Conservation (phyloP, 352 stramenopile genomes). For the Aphanomyces stellatus region DNA sequence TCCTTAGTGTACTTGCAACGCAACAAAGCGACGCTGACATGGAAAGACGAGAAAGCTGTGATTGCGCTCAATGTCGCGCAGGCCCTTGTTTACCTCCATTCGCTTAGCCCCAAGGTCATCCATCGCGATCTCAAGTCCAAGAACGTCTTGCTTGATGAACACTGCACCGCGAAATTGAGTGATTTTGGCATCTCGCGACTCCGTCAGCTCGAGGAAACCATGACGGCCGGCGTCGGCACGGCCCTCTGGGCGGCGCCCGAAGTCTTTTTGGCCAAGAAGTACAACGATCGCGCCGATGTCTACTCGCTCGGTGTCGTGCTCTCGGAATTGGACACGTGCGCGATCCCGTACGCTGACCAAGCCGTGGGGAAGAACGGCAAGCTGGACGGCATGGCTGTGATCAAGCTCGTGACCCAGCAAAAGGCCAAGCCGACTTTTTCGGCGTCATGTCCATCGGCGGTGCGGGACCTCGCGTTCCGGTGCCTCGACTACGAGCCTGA, state of each 20-base stretch:
- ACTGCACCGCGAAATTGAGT: slow-evolving; percentile 16
- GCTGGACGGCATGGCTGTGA: slow-evolving; percentile 81
- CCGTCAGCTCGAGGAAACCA: slow-evolving; percentile 13
- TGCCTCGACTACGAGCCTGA: not conserved
- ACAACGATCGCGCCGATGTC: slow-evolving; percentile 12
- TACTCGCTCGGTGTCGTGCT: slow-evolving; percentile 19
- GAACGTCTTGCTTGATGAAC: slow-evolving; percentile 46
- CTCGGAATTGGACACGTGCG: slow-evolving; percentile 12
- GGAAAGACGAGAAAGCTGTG: slow-evolving; percentile 79
- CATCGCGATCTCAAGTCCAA: slow-evolving; percentile 85
- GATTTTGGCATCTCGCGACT: slow-evolving; percentile 19
- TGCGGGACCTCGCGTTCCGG: slow-evolving; percentile 50
- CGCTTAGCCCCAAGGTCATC: slow-evolving; percentile 55
- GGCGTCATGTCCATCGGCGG: slow-evolving; percentile 35
- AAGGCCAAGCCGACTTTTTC: slow-evolving; percentile 57
- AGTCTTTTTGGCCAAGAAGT: slow-evolving; percentile 5
- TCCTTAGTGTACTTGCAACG: slow-evolving; percentile 76
- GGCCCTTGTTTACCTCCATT: slow-evolving; percentile 80
- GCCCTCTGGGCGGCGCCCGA: not conserved
- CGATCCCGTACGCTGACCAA: slow-evolving; percentile 12
- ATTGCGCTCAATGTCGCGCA: slow-evolving; percentile 61
- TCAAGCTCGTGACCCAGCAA: slow-evolving; percentile 70
- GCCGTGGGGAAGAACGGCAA: slow-evolving; percentile 27
- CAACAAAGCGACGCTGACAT: slow-evolving; percentile 55
- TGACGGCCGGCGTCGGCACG: slow-evolving; percentile 17